A percentile compares a stretch with the other conserved stretches of the same genome.
These are phyloP conservation scores for Trametes polyzona DNA, from an alignment of 1,284 basidiomycete species.

Conservation along the genomic window DNA sequence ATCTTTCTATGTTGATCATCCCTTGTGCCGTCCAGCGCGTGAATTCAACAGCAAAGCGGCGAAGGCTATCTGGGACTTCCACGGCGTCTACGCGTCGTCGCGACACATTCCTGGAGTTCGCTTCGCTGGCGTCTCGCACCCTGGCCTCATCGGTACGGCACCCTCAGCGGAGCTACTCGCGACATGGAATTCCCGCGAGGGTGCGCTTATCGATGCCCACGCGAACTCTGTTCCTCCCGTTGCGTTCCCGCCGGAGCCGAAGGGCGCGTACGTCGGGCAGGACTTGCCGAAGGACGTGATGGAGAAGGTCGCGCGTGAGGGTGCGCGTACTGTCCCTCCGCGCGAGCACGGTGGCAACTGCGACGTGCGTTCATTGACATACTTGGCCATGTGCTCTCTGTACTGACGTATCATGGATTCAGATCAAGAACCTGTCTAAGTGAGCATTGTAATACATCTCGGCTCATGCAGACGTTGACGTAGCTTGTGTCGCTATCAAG, in stretches of 20 bases:
- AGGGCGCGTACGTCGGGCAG: conserved; percentile 74
- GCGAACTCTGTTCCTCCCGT: conserved; percentile 62
- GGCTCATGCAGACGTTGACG: too few relatives aligned
- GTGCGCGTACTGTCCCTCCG: conserved; percentile 78
- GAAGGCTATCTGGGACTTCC: conserved; percentile 83
- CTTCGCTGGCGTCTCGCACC: conserved; percentile 80
- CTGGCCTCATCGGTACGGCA: conserved; percentile 77
- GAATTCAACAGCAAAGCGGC: conserved; percentile 73
- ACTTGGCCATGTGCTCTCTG: not conserved
- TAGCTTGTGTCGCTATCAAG: conserved; percentile 30
- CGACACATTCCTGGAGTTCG: conserved; percentile 80
- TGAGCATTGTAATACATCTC: too few relatives aligned
- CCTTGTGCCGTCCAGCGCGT: conserved; percentile 45
- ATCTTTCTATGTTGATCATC: not conserved
- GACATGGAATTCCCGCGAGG: conserved; percentile 77
- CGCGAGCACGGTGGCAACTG: conserved; percentile 84
- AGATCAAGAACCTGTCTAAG: conserved; percentile 79
- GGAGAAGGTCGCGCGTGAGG: conserved; percentile 65
- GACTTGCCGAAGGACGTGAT: conserved; percentile 52
- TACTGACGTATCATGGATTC: not conserved
- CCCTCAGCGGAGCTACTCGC: conserved; percentile 74
- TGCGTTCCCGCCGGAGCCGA: conserved; percentile 64
- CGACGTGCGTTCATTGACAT: conserved; percentile 51
- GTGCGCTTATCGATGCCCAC: conserved; percentile 64
- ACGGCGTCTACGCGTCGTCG: conserved; percentile 70